phyloP scores from a whole-genome alignment of 2,329 filamentous ascomycete genomes.

The Fusarium concolor region DNA sequence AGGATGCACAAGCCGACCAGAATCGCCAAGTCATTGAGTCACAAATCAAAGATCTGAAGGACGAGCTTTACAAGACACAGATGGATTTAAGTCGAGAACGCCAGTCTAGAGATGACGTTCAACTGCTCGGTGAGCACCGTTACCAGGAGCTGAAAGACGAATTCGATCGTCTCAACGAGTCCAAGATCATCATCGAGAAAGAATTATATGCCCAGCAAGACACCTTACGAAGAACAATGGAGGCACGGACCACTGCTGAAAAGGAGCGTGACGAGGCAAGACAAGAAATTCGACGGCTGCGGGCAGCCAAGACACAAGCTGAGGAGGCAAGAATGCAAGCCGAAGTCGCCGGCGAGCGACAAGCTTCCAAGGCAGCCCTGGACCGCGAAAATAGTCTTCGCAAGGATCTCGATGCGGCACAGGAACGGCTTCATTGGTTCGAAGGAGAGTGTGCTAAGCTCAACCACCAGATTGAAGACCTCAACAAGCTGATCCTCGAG shows the following conservation, averaged over 20 bases:
- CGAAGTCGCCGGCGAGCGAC: constrained; percentile 82
- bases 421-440: constrained; percentile 79
- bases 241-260: constrained; percentile 83
- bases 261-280: constrained; percentile 91
- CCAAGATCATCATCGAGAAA: constrained; percentile 97
- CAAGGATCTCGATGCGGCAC: constrained; percentile 83
- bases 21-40: constrained; percentile 85
- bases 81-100: constrained; percentile 90
- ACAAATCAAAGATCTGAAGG: constrained; percentile 88
- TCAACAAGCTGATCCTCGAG: constrained; percentile 88
- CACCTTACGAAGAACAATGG: constrained; percentile 84
- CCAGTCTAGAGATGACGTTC: constrained; percentile 93
- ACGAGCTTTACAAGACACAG: constrained; percentile 85
- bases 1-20: constrained; percentile 86
- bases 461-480: constrained; percentile 81
- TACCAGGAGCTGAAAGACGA: constrained; percentile 85
- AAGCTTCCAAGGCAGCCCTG: constrained; percentile 79
- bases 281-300: constrained; percentile 82
- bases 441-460: constrained; percentile 83
- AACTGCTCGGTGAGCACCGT: constrained; percentile 90
- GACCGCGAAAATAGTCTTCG: constrained; percentile 83
- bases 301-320: constrained; percentile 84
- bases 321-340: constrained; percentile 88
- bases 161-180: constrained; percentile 86
- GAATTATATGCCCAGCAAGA: constrained; percentile 97